phyloP scores from a whole-genome alignment of 2,329 filamentous ascomycete species.

The Fusarium decemcellulare region DNA sequence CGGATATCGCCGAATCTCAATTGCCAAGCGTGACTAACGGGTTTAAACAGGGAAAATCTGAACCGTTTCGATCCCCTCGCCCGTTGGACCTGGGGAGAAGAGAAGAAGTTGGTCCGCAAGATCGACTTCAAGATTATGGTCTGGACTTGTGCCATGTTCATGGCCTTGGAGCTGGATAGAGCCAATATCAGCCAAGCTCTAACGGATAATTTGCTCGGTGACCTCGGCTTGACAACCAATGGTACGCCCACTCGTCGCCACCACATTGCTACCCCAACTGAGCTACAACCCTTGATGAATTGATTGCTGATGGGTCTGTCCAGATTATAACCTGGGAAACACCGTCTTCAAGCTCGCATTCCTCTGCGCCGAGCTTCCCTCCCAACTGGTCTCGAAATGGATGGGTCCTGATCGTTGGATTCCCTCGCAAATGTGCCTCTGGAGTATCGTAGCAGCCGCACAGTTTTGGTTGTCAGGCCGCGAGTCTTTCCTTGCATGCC shows the following conservation, averaged over 20 bases:
- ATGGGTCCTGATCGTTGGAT: slow-evolving; percentile 73
- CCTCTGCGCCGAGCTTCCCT: slow-evolving; percentile 63
- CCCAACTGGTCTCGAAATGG: slow-evolving; percentile 71
- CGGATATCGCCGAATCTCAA: no score
- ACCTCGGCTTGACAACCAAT: not conserved
- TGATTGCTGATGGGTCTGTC: no score
- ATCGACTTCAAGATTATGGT: not conserved
- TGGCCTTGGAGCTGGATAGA: slow-evolving; percentile 1
- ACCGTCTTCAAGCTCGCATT: slow-evolving; percentile 50
- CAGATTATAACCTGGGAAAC: not conserved
- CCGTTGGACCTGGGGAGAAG: slow-evolving; percentile 59
- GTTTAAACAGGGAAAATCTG: slow-evolving; percentile 55
- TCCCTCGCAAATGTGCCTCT: slow-evolving; percentile 66
- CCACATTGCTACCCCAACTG: no score
- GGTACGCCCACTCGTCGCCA: slow-evolving; percentile 7
- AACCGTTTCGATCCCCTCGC: slow-evolving; percentile 63
- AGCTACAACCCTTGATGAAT: no score
- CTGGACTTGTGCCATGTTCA: slow-evolving; percentile 7
- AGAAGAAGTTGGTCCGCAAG: slow-evolving; percentile 48
- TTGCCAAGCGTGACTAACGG: slow-evolving; percentile 35
- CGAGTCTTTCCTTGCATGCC: slow-evolving; percentile 7
- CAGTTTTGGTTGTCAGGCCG: slow-evolving; percentile 53
- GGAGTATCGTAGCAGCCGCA: not conserved
- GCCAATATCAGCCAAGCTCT: slow-evolving; percentile 1
- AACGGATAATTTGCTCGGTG: slow-evolving; percentile 37